Conservation (phyloP, 2,329 filamentous ascomycete genomes). For the Fusarium torulosum region DNA sequence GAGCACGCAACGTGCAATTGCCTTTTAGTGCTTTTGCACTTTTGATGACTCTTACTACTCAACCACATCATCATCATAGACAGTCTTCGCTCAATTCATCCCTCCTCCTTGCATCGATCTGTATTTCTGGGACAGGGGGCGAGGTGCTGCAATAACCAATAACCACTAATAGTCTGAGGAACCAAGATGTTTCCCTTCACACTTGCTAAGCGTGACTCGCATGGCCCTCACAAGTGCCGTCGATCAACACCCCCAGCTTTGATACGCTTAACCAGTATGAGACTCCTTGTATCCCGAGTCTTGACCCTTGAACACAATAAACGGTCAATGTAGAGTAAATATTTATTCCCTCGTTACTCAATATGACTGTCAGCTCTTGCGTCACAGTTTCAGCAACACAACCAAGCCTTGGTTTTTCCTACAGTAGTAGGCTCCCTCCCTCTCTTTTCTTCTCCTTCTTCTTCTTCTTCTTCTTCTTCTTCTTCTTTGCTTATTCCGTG, state of each 20-base stretch:
- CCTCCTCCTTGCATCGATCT: no score
- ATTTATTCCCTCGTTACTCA: no score
- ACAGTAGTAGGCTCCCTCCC: not conserved
- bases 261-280: not conserved
- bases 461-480: no score
- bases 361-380: not conserved
- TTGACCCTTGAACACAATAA: no score
- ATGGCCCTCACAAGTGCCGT: constrained; percentile 14
- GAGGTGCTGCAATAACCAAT: not conserved
- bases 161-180: not conserved
- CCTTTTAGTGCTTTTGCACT: not conserved
- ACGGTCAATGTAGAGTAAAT: no score
- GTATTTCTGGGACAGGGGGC: not conserved
- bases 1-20: not conserved
- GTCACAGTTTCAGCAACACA: not conserved
- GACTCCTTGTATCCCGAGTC: not conserved
- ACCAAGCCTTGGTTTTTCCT: not conserved
- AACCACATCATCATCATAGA: no score
- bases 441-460: not conserved
- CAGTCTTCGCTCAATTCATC: no score
- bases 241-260: constrained; percentile 6
- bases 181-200: not conserved
- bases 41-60: not conserved
- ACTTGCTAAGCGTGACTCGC: not conserved
- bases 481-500: not conserved